Evolutionary conservation across 192 early-diverging fungal species (phyloP), one percentile per base, ranked within the genome.

Genomic region (Dissophora ornata): DNA sequence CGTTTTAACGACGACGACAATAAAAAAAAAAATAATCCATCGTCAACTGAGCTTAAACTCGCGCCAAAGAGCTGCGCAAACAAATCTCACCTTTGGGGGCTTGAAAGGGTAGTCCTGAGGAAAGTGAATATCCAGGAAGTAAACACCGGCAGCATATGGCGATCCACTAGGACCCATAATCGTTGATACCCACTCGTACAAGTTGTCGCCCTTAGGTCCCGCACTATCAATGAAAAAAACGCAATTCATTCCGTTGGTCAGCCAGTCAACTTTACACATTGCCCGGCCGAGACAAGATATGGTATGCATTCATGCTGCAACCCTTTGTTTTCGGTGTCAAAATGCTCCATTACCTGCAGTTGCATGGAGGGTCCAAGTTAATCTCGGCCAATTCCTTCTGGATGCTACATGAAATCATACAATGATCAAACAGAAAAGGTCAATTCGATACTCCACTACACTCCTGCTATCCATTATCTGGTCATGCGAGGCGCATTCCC

Each of bases 371-470:
- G 77, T 97, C 95, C 46, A 97, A 84, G 64, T 90, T 91, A 73
- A 98, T 99, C 70, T 98, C 96, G 16, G 95, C 96, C 62, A 99
- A 89, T 81, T 99, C 97, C 78, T 97, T 98, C 67, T 98, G 95
- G 61, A 99, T 93, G 56, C 96, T 94, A 47, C 33, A 62, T 29
- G 18, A 9, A n/a, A 45, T 9, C 15, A 45, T n/a, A 5, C 21
- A 25, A 50, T 26, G 33, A 51, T n/a, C 28, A 28, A 57, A 52
- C 18, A 29, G 13, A 61, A 21, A 45, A 24, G 45, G 29, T 49
- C 24, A 47, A 34, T 47, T 22, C 0, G 26, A 28, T n/a, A 21
- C 28, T 12, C 10, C 12, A 36, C 4, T 26, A 21, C 44, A 29
- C 44, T 19, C 21, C 29, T 30, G 29, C 44, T 4, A 7, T 28